phyloP scores from a whole-genome alignment of 768 basidiomycete species.

The Mycena vulgaris region DNA sequence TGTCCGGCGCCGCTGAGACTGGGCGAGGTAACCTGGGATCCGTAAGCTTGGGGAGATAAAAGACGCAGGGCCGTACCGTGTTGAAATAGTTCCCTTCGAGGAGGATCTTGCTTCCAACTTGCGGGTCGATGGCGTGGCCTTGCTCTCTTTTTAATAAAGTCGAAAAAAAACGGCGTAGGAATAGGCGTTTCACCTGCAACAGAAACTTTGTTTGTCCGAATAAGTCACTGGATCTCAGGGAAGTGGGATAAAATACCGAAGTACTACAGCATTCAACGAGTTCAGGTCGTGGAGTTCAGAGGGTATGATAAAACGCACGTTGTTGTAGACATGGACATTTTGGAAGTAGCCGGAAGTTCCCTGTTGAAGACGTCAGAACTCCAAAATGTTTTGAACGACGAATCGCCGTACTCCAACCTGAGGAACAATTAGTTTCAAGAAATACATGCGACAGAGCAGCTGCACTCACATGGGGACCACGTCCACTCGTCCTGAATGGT shows the following conservation, averaged over 20 bases:
- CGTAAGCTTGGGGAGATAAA: background rate
- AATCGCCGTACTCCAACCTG: conserved; percentile 22
- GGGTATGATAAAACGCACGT: conserved; percentile 7
- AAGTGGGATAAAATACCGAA: conserved; percentile 22
- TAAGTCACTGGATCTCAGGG: background rate
- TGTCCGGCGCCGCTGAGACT: conserved; percentile 40
- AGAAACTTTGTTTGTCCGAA: conserved; percentile 30
- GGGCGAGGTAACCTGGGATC: conserved; percentile 34
- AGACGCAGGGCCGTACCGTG: conserved; percentile 24
- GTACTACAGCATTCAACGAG: background rate
- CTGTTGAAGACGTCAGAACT: background rate
- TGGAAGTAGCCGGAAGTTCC: conserved; percentile 44
- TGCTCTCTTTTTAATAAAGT: too few relatives aligned
- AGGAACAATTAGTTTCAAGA: background rate
- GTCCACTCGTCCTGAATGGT: conserved; percentile 38
- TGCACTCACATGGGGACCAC: conserved; percentile 42
- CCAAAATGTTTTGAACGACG: background rate
- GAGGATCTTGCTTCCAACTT: conserved; percentile 43
- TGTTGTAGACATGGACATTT: conserved; percentile 43
- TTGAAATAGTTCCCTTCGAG: conserved; percentile 48
- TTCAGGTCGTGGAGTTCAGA: background rate
- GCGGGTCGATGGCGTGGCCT: conserved; percentile 44
- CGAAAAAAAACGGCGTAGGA: too few relatives aligned
- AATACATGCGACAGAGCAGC: background rate
- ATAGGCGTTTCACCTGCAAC: too few relatives aligned